Evolutionary conservation across 306 rosid genomes (phyloP).

Genomic region (Cicer yamashitae): DNA sequence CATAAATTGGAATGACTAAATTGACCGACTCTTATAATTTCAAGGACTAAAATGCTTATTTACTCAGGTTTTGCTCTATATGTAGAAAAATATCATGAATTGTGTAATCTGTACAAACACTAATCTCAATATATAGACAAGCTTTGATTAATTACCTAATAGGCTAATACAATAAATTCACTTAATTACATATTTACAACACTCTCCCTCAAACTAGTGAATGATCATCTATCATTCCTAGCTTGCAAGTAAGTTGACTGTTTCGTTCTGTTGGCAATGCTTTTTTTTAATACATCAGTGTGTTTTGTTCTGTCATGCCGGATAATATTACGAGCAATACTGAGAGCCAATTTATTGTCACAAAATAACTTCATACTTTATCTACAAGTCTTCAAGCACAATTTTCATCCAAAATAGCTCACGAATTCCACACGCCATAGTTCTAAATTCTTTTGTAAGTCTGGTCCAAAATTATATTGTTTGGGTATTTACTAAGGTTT

Average conservation of each 20-base stretch:
- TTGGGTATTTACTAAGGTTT: not conserved
- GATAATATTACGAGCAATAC: not conserved
- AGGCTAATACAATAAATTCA: not conserved
- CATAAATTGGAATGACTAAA: too few relatives aligned
- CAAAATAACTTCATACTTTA: not conserved
- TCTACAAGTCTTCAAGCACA: not conserved
- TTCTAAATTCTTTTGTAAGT: not conserved
- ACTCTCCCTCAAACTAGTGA: not conserved
- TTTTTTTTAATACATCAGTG: not conserved
- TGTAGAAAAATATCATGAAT: not conserved
- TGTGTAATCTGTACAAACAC: not conserved
- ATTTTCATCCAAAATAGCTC: not conserved
- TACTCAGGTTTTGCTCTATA: not conserved
- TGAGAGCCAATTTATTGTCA: not conserved
- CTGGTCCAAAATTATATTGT: not conserved
- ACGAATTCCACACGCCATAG: too few relatives aligned
- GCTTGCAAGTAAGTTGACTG: not conserved
- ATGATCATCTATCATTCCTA: not conserved
- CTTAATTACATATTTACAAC: not conserved
- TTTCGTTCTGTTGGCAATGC: not conserved
- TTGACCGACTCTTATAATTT: too few relatives aligned
- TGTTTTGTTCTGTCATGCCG: not conserved
- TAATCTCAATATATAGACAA: not conserved
- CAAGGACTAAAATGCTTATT: too few relatives aligned
- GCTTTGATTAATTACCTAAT: not conserved